Percentiles rank a stretch among this genome's conserved stretches.
Evolutionary conservation across 2,329 filamentous ascomycete genomes (phyloP).

Genomic region (Fusarium nanum): DNA sequence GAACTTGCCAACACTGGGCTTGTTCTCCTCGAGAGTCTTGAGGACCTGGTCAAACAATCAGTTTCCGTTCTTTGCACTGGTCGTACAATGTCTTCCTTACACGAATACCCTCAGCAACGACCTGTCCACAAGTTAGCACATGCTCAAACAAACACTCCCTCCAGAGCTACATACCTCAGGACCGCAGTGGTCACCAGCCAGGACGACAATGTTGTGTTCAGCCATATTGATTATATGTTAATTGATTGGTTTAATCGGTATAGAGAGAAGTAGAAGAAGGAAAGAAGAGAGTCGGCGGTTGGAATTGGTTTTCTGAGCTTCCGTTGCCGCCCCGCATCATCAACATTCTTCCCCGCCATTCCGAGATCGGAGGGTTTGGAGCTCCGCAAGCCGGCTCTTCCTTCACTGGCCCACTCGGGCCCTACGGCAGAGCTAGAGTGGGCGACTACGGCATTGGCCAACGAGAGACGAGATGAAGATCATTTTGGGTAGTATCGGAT

Average conservation of each 20-base stretch:
- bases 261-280: not conserved
- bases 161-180: constrained; percentile 73
- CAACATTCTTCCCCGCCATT: constrained; percentile 49
- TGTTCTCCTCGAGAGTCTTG: constrained; percentile 78
- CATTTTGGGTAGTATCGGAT: constrained; percentile 34
- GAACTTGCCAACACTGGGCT: constrained; percentile 78
- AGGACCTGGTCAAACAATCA: constrained; percentile 68
- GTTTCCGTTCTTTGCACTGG: not conserved
- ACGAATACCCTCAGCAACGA: constrained; percentile 87
- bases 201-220: constrained; percentile 81
- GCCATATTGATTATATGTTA: constrained; percentile 62
- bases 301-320: constrained; percentile 24
- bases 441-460: constrained; percentile 31
- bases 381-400: constrained; percentile 32
- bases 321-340: constrained; percentile 42
- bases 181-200: constrained; percentile 85
- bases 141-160: not conserved
- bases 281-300: constrained; percentile 13
- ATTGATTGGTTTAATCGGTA: not conserved
- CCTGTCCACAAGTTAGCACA: constrained; percentile 56
- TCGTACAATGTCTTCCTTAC: constrained; percentile 58
- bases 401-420: constrained; percentile 38
- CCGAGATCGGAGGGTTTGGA: constrained; percentile 52
- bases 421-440: constrained; percentile 31
- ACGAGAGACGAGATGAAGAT: constrained; percentile 33